Evolutionary conservation across 768 basidiomycete species (phyloP).

Genomic region (Podaxis sp.): DNA sequence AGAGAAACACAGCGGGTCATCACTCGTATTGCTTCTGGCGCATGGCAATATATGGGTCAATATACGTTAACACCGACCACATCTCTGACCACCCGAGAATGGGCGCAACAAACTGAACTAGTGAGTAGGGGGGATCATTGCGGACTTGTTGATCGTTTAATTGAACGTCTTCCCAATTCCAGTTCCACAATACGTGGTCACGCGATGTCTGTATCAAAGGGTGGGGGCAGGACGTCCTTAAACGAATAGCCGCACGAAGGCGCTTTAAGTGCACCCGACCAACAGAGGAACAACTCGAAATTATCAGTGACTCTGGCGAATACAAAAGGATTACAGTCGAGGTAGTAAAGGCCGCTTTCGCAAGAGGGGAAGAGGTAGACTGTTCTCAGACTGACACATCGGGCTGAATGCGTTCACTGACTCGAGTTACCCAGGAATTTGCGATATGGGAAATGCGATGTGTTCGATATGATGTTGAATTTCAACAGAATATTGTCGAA

Average conservation of each 20-base stretch:
- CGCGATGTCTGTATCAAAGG: conserved; percentile 11
- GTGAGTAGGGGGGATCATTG: conserved; percentile 10
- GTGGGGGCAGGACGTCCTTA: conserved; percentile 15
- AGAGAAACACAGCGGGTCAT: conserved; percentile 20
- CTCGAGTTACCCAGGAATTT: neutral
- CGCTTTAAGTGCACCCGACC: conserved; percentile 10
- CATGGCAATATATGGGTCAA: conserved; percentile 36
- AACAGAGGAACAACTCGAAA: conserved; percentile 12
- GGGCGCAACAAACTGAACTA: conserved; percentile 19
- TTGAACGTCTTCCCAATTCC: neutral
- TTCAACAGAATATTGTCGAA: neutral
- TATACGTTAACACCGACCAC: conserved; percentile 33
- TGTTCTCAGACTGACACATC: neutral
- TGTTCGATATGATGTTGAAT: neutral
- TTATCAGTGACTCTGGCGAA: conserved; percentile 2
- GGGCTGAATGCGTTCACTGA: neutral
- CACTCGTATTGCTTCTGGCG: conserved; percentile 27
- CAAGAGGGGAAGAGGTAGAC: neutral
- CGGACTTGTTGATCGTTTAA: neutral
- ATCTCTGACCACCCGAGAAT: conserved; percentile 31
- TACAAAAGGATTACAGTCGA: conserved; percentile 14
- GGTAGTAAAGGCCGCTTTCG: conserved; percentile 16
- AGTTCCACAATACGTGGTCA: conserved; percentile 20
- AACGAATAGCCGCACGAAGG: conserved; percentile 14
- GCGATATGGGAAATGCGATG: conserved; percentile 4